Conservation (phyloP, 495 filamentous ascomycete species). For the Thermochaetoides thermophila region DNA sequence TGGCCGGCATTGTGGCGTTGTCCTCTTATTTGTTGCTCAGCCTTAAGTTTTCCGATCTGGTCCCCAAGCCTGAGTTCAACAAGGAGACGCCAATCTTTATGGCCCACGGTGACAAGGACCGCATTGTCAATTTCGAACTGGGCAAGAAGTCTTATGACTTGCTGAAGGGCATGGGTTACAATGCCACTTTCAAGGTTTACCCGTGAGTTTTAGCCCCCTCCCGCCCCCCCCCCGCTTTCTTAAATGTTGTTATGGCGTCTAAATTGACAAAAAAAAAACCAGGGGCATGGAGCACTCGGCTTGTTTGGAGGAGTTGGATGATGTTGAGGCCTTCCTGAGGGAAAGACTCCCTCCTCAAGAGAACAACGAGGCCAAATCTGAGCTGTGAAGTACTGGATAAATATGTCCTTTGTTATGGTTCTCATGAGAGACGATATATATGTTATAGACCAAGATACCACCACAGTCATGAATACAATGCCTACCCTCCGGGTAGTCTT, state of each 20-base stretch:
- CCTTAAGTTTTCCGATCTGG: slow-evolving; percentile 50
- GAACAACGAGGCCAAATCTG: slow-evolving; percentile 29
- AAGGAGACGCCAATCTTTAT: slow-evolving; percentile 74
- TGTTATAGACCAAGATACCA: too few species aligned
- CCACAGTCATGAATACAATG: too few species aligned
- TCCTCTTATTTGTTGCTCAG: slow-evolving; percentile 70
- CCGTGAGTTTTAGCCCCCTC: slow-evolving; percentile 44
- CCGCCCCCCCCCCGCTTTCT: too few species aligned
- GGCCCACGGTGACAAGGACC: slow-evolving; percentile 67
- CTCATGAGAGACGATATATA: not conserved
- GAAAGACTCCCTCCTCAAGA: slow-evolving; percentile 39
- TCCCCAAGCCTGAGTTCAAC: slow-evolving; percentile 52
- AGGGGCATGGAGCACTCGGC: slow-evolving; percentile 66
- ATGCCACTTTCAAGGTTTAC: slow-evolving; percentile 66
- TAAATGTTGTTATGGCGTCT: too few species aligned
- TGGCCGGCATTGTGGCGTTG: slow-evolving; percentile 78
- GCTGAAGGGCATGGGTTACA: slow-evolving; percentile 50
- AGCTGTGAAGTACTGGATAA: slow-evolving; percentile 21
- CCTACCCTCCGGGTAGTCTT: too few species aligned
- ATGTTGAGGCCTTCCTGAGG: slow-evolving; percentile 63
- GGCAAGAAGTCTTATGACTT: slow-evolving; percentile 48
- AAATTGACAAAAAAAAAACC: too few species aligned
- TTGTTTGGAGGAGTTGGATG: slow-evolving; percentile 61
- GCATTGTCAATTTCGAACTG: slow-evolving; percentile 50
- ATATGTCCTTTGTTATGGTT: too few species aligned